Evolutionary conservation across 2,329 filamentous ascomycete genomes (phyloP).

Genomic region (Paracoccidioides lutzii): DNA sequence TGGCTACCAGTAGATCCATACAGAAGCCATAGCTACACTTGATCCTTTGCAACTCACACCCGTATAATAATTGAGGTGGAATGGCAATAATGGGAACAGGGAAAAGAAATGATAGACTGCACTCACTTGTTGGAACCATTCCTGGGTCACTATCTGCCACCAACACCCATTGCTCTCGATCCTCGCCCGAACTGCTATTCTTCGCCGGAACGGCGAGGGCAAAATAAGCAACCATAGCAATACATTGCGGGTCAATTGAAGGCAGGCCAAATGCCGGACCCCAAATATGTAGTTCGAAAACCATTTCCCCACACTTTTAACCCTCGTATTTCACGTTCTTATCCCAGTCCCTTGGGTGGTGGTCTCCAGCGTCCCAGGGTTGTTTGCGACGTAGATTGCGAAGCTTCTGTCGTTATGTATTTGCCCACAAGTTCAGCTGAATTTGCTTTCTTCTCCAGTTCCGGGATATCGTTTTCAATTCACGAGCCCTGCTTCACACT

Average conservation of each 20-base stretch:
- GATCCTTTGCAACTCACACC: no score
- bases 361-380: no score
- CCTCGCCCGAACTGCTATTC: background rate
- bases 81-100: no score
- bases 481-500: background rate
- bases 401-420: no score
- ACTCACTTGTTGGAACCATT: slow-evolving; percentile 57
- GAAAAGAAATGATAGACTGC: slow-evolving; percentile 5
- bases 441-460: no score
- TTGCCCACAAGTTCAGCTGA: no score
- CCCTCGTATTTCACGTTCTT: background rate
- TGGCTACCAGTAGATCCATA: background rate
- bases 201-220: slow-evolving; percentile 43
- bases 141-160: slow-evolving; percentile 61
- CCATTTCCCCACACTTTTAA: slow-evolving; percentile 28
- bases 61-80: no score
- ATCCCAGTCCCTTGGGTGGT: background rate
- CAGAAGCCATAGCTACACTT: no score
- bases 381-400: no score
- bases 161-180: slow-evolving; percentile 50
- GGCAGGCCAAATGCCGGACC: slow-evolving; percentile 77
- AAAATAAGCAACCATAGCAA: slow-evolving; percentile 69
- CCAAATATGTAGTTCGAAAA: slow-evolving; percentile 74
- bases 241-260: slow-evolving; percentile 83
- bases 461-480: no score